These are phyloP conservation scores for Salix exigua DNA, from an alignment of 345 rosid genomes.

Conservation along the genomic window DNA sequence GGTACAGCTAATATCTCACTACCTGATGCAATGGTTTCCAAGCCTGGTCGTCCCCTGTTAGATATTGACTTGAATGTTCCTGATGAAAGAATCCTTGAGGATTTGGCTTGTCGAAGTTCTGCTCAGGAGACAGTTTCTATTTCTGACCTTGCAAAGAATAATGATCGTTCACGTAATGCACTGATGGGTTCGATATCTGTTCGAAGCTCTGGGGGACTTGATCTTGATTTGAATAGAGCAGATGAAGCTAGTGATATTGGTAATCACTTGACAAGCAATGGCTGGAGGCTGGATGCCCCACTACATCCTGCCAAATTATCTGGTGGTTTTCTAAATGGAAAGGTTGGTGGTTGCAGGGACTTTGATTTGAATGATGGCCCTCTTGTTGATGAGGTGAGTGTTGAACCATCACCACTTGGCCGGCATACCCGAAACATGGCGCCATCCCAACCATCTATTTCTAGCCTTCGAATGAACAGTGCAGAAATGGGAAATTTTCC, in stretches of 20 bases:
- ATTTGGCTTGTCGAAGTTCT: slow-evolving; percentile 45
- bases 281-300: slow-evolving; percentile 36
- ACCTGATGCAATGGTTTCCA: slow-evolving; percentile 38
- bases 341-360: slow-evolving; percentile 44
- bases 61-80: slow-evolving; percentile 85
- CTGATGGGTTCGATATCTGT: slow-evolving; percentile 27
- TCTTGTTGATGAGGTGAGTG: slow-evolving; percentile 44
- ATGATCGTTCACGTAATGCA: slow-evolving; percentile 28
- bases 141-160: slow-evolving; percentile 22
- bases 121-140: slow-evolving; percentile 29
- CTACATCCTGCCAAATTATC: slow-evolving; percentile 35
- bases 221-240: slow-evolving; percentile 73
- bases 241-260: slow-evolving; percentile 57
- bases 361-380: slow-evolving; percentile 94
- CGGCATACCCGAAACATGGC: slow-evolving; percentile 42
- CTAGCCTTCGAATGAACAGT: slow-evolving; percentile 47
- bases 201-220: slow-evolving; percentile 63
- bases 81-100: slow-evolving; percentile 79
- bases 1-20: slow-evolving; percentile 25
- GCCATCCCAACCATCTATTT: slow-evolving; percentile 47
- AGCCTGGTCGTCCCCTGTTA: slow-evolving; percentile 46
- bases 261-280: slow-evolving; percentile 32
- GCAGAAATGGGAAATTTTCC: slow-evolving; percentile 54
- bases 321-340: slow-evolving; percentile 35
- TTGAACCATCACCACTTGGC: slow-evolving; percentile 44